Percentiles rank a stretch among this genome's conserved stretches.
Evolutionary conservation across 805 yeast species (phyloP).

Genomic region (Kluyveromyces nonfermentans): DNA sequence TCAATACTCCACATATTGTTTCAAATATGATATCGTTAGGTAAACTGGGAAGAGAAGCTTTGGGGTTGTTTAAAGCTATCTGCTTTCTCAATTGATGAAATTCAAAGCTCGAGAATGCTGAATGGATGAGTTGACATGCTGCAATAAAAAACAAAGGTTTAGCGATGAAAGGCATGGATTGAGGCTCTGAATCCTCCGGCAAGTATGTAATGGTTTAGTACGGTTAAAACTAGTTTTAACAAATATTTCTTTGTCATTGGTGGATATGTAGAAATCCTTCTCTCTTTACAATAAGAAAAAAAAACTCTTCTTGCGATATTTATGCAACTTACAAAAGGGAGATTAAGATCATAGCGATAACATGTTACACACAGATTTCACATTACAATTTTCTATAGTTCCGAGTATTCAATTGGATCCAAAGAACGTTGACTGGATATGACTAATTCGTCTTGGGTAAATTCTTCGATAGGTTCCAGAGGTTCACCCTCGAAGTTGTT

Average conservation of each 20-base stretch:
- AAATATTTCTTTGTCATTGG: too few species aligned
- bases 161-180: conserved; percentile 6
- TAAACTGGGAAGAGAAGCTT: conserved; percentile 3
- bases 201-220: too few species aligned
- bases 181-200: too few species aligned
- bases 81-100: conserved; percentile 20
- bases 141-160: conserved; percentile 7
- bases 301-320: too few species aligned
- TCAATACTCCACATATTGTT: conserved; percentile 15
- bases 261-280: too few species aligned
- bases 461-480: conserved; percentile 7
- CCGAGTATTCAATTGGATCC: conserved; percentile 11
- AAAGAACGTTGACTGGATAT: background rate
- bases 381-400: conserved; percentile 4
- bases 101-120: conserved; percentile 29
- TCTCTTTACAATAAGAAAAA: too few species aligned
- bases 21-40: conserved; percentile 27
- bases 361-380: background rate
- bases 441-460: conserved; percentile 7
- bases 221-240: too few species aligned
- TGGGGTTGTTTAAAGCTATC: conserved; percentile 5
- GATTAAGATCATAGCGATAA: background rate
- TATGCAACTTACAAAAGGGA: background rate
- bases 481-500: background rate
- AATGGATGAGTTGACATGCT: conserved; percentile 16